Evolutionary conservation across 2,329 filamentous ascomycete genomes (phyloP).

Genomic region (Plectosphaerella cucumerina): DNA sequence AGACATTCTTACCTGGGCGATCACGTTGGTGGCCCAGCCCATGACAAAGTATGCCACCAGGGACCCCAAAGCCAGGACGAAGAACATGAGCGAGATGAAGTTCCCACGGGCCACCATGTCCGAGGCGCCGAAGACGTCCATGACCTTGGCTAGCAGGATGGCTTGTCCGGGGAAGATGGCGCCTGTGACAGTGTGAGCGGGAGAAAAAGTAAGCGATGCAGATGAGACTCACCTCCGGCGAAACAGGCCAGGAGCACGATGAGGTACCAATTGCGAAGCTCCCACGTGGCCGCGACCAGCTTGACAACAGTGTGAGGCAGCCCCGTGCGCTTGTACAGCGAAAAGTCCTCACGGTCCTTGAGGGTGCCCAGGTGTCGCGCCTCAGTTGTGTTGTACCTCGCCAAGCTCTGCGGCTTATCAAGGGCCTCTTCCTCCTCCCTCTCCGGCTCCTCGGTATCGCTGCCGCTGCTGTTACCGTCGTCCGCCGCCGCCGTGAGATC

Average conservation of each 20-base stretch:
- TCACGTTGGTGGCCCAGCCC: constrained; percentile 28
- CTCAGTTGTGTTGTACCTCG: constrained; percentile 9
- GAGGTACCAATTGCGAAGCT: constrained; percentile 27
- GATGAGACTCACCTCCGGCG: constrained; percentile 8
- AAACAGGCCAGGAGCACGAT: constrained; percentile 12
- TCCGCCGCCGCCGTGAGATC: constrained; percentile 20
- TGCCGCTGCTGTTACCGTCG: not conserved
- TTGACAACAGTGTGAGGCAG: constrained; percentile 24
- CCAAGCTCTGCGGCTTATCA: not conserved
- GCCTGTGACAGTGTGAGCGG: constrained; percentile 8
- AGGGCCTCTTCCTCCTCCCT: not conserved
- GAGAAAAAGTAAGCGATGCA: not conserved
- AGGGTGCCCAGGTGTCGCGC: constrained; percentile 23
- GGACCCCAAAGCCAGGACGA: constrained; percentile 40
- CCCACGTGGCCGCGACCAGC: constrained; percentile 31
- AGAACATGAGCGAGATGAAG: constrained; percentile 53
- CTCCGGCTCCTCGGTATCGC: constrained; percentile 12
- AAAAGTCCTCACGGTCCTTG: constrained; percentile 31
- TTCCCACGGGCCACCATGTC: constrained; percentile 32
- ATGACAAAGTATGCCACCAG: constrained; percentile 38
- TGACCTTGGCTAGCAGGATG: constrained; percentile 23
- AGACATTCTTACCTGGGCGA: constrained; percentile 24
- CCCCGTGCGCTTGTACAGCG: constrained; percentile 23
- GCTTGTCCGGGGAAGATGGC: constrained; percentile 26
- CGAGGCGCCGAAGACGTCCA: constrained; percentile 22